These are phyloP conservation scores for Saccharomyces hybrid DNA, from an alignment of 1,139 yeast genomes.

Conservation along the genomic window DNA sequence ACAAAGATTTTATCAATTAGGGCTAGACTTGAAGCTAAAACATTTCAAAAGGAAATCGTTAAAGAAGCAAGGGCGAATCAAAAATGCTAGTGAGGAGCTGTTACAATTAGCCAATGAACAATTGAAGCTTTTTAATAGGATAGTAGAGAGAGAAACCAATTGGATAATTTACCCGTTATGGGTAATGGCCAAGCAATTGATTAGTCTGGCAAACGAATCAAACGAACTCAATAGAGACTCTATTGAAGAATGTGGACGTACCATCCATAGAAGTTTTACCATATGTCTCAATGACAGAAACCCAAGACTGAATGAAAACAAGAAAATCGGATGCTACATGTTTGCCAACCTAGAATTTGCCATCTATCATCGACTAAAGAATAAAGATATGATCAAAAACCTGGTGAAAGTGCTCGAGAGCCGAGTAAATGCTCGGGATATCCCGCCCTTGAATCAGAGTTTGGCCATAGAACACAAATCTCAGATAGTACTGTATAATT, in stretches of 20 bases:
- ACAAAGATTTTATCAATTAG: not conserved
- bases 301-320: constrained; percentile 41
- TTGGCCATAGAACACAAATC: constrained; percentile 25
- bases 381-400: constrained; percentile 70
- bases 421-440: constrained; percentile 27
- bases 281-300: constrained; percentile 74
- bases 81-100: constrained; percentile 1
- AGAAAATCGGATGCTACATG: constrained; percentile 61
- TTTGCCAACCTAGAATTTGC: constrained; percentile 67
- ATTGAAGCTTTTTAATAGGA: constrained; percentile 45
- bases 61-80: constrained; percentile 5
- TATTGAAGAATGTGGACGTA: constrained; percentile 50
- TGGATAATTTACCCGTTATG: constrained; percentile 64
- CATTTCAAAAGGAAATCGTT: not conserved
- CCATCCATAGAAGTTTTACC: constrained; percentile 66
- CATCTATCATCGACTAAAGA: constrained; percentile 61
- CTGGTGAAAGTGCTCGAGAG: constrained; percentile 60
- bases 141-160: constrained; percentile 52
- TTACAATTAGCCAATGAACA: constrained; percentile 7
- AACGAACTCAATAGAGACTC: constrained; percentile 19
- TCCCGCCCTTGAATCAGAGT: constrained; percentile 35
- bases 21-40: not conserved
- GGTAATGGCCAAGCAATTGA: constrained; percentile 47
- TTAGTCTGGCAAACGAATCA: constrained; percentile 23
- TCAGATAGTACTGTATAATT: constrained; percentile 19